A percentile compares a stretch with the other conserved stretches of the same genome.
phyloP scores from a whole-genome alignment of 768 basidiomycete species.

The Steccherinum ochraceum region DNA sequence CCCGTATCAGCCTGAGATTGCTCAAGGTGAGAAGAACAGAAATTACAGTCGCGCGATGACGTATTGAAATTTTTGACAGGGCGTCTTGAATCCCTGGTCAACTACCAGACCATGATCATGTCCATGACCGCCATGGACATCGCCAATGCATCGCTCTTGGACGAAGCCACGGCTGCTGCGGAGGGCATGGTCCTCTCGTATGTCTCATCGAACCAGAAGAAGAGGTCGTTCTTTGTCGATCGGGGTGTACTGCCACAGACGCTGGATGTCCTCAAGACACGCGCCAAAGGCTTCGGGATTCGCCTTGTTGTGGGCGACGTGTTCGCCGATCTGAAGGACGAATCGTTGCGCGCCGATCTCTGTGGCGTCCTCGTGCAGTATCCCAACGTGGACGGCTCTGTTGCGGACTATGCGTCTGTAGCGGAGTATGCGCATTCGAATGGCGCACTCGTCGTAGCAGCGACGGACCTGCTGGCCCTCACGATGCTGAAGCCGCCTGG shows the following conservation, averaged over 20 bases:
- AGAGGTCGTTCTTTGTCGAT: constrained; percentile 82
- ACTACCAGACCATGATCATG: constrained; percentile 95
- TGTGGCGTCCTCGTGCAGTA: constrained; percentile 93
- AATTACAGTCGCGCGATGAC: background rate
- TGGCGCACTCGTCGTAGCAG: constrained; percentile 80
- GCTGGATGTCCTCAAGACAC: constrained; percentile 79
- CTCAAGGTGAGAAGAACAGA: constrained; percentile 64
- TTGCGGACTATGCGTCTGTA: constrained; percentile 67
- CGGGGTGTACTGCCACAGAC: constrained; percentile 83
- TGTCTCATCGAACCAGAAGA: constrained; percentile 58
- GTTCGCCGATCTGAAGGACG: constrained; percentile 41
- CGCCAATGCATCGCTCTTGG: constrained; percentile 91
- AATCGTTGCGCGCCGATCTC: constrained; percentile 51
- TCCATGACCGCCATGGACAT: constrained; percentile 94
- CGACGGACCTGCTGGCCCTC: constrained; percentile 89
- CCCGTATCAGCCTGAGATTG: constrained; percentile 94
- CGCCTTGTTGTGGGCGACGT: constrained; percentile 67
- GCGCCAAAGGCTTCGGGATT: constrained; percentile 93
- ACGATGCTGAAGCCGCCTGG: constrained; percentile 93
- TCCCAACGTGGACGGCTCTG: constrained; percentile 81
- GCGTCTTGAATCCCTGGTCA: constrained; percentile 92
- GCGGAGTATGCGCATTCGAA: constrained; percentile 61
- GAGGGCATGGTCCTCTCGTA: constrained; percentile 98
- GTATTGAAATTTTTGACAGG: constrained; percentile 37
- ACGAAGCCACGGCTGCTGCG: constrained; percentile 92